phyloP scores from a whole-genome alignment of 1,284 basidiomycete species.

The Ceraceosorus bombacis region DNA sequence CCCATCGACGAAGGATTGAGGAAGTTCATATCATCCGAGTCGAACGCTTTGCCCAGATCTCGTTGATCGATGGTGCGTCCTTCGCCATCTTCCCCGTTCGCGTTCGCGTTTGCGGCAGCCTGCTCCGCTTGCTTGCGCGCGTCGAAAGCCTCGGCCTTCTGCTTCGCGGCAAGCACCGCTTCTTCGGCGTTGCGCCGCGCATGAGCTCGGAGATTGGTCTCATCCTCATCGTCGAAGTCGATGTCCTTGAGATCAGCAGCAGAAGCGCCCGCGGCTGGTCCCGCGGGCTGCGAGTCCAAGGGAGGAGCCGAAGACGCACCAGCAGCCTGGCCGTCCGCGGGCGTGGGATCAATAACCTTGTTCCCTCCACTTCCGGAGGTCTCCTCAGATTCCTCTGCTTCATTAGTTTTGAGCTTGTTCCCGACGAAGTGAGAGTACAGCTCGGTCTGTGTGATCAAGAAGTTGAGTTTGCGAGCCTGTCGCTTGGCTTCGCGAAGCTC shows the following conservation, averaged over 20 bases:
- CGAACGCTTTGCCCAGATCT: constrained; percentile 43
- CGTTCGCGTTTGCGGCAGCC: constrained; percentile 57
- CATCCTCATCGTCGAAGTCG: constrained; percentile 91
- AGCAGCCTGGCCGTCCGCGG: constrained; percentile 19
- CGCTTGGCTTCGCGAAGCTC: constrained; percentile 91
- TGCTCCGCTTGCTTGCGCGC: constrained; percentile 65
- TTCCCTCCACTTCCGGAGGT: constrained; percentile 46
- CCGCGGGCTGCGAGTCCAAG: constrained; percentile 59
- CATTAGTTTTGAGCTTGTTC: constrained; percentile 90
- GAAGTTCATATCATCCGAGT: constrained; percentile 90
- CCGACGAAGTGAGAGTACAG: constrained; percentile 99
- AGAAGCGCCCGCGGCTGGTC: constrained; percentile 25
- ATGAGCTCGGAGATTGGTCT: constrained; percentile 79
- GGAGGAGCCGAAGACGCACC: constrained; percentile 50
- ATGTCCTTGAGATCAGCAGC: constrained; percentile 62
- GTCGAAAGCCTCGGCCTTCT: constrained; percentile 79
- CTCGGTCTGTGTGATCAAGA: constrained; percentile 97
- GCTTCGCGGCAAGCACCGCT: constrained; percentile 71
- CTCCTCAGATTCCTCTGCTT: constrained; percentile 71
- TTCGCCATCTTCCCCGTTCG: constrained; percentile 22
- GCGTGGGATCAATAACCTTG: constrained; percentile 22
- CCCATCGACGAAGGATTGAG: constrained; percentile 89
- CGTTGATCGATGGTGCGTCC: constrained; percentile 29
- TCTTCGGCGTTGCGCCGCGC: constrained; percentile 84
- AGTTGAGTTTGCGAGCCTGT: constrained; percentile 94